Conservation (phyloP, 768 basidiomycete species). For the Russula virescens region DNA sequence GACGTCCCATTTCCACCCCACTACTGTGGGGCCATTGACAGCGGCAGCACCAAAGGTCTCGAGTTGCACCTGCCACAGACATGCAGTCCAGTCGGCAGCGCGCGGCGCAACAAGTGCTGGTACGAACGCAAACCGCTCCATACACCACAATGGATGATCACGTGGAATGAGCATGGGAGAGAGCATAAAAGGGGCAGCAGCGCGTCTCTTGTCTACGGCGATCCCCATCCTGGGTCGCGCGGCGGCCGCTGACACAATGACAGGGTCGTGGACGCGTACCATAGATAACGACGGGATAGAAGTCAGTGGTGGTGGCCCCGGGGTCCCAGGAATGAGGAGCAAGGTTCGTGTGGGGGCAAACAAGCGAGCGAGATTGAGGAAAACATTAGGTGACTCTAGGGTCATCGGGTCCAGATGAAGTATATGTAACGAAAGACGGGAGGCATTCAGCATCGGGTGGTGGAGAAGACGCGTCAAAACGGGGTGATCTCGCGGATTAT, state of each 20-base stretch:
- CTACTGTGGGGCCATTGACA: constrained; percentile 28
- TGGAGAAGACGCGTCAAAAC: constrained; percentile 2
- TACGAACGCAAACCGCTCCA: constrained; percentile 44
- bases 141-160: constrained; percentile 54
- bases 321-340: constrained; percentile 47
- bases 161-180: constrained; percentile 42
- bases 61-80: constrained; percentile 60
- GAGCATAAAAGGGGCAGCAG: constrained; percentile 32
- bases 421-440: constrained; percentile 41
- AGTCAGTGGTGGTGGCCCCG: constrained; percentile 27
- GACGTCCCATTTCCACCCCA: constrained; percentile 22
- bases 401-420: constrained; percentile 38
- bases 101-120: constrained; percentile 37
- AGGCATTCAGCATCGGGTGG: constrained; percentile 11
- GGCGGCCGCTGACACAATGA: constrained; percentile 19
- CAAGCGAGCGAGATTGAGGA: constrained; percentile 59
- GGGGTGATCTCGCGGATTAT: not conserved
- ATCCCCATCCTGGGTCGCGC: constrained; percentile 27
- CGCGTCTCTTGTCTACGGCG: constrained; percentile 30
- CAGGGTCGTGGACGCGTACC: constrained; percentile 20
- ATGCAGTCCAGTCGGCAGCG: constrained; percentile 53
- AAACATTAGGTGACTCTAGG: constrained; percentile 42
- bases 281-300: not conserved
- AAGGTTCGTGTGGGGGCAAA: constrained; percentile 45
- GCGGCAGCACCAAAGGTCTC: constrained; percentile 41